Conservation (phyloP, 768 basidiomycete genomes). For the Hericium rajendrae region DNA sequence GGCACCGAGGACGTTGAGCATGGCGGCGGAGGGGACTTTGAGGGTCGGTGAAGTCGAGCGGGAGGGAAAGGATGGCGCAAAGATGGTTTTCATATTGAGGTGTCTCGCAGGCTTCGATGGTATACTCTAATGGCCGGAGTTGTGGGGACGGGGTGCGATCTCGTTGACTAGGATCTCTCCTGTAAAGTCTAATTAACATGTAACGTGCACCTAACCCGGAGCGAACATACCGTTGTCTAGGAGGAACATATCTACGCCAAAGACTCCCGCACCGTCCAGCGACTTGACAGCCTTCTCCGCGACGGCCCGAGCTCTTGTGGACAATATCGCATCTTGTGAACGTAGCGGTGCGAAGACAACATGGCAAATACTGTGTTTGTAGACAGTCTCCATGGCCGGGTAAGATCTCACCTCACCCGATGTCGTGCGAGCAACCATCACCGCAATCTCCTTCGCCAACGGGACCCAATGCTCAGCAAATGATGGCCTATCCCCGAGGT, state of each 20-base stretch:
- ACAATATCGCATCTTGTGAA: conserved; percentile 42
- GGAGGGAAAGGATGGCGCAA: conserved; percentile 83
- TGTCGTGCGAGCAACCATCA: conserved; percentile 87
- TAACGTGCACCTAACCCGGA: neutral
- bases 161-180: conserved; percentile 84
- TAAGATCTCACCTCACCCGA: conserved; percentile 73
- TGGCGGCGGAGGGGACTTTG: conserved; percentile 77
- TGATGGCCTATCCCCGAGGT: conserved; percentile 60
- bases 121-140: conserved; percentile 85
- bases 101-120: conserved; percentile 93
- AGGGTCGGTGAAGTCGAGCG: conserved; percentile 82
- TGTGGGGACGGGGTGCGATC: conserved; percentile 96
- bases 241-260: conserved; percentile 98
- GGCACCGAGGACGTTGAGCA: conserved; percentile 92
- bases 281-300: conserved; percentile 77
- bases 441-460: conserved; percentile 84
- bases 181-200: conserved; percentile 19
- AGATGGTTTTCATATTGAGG: conserved; percentile 98
- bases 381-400: conserved; percentile 89
- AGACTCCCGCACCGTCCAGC: conserved; percentile 84
- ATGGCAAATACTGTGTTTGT: conserved; percentile 89
- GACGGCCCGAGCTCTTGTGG: conserved; percentile 50
- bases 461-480: conserved; percentile 95
- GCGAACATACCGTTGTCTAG: conserved; percentile 62
- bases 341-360: conserved; percentile 86